These are phyloP conservation scores for Boletus edulis DNA, from an alignment of 768 basidiomycete species.

Conservation along the genomic window DNA sequence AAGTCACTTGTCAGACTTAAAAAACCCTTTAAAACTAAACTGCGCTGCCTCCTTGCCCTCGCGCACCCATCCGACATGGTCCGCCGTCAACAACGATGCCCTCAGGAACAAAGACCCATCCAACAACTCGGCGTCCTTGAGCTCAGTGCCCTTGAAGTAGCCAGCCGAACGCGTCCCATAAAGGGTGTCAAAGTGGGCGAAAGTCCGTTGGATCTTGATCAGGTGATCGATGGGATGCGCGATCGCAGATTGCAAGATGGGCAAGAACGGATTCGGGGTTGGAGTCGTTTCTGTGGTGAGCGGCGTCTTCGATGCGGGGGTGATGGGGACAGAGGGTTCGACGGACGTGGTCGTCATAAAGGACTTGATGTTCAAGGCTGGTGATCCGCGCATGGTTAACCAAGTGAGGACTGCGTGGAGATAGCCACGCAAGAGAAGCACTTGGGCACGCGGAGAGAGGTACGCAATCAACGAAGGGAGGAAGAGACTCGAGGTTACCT, in stretches of 20 bases:
- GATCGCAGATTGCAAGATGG: conserved; percentile 38
- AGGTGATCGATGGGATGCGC: conserved; percentile 35
- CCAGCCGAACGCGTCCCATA: conserved; percentile 28
- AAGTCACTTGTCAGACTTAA: too few species aligned
- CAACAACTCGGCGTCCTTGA: conserved; percentile 31
- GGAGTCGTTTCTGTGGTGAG: conserved; percentile 12
- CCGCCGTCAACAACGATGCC: conserved; percentile 28
- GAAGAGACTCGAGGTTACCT: conserved; percentile 31
- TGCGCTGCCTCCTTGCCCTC: conserved; percentile 30
- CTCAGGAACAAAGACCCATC: conserved; percentile 38
- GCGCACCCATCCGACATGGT: conserved; percentile 38
- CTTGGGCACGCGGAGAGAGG: conserved; percentile 16
- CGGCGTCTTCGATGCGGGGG: neutral
- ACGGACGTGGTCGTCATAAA: conserved; percentile 30
- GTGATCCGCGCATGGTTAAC: conserved; percentile 33
- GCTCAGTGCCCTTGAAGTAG: conserved; percentile 28
- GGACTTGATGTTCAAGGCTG: conserved; percentile 27
- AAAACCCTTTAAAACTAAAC: conserved; percentile 32
- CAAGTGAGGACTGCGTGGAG: conserved; percentile 21
- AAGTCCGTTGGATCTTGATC: conserved; percentile 32
- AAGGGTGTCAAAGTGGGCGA: conserved; percentile 32
- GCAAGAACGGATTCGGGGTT: conserved; percentile 39
- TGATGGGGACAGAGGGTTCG: conserved; percentile 8
- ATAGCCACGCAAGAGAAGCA: conserved; percentile 29
- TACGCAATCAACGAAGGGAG: conserved; percentile 24